Conservation (phyloP, 2,329 filamentous ascomycete species). For the Colletotrichum chlorophyti region DNA sequence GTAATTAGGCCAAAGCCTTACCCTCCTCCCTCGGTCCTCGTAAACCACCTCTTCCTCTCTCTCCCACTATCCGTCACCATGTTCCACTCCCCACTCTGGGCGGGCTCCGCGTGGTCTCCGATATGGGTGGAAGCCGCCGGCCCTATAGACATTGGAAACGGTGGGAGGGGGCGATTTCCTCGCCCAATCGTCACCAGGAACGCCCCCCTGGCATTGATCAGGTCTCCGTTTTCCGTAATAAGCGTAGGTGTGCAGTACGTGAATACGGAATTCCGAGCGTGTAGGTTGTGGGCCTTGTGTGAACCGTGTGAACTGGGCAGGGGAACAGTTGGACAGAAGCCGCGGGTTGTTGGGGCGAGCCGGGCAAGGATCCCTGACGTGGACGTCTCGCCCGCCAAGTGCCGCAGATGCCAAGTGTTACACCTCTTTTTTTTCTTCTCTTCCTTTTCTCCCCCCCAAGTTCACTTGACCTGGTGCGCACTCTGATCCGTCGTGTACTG, state of each 20-base stretch:
- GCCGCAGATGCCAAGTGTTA: conserved; percentile 21
- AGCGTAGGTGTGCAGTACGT: no score
- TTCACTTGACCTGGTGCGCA: no score
- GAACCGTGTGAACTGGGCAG: no score
- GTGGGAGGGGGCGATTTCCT: background rate
- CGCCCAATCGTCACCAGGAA: no score
- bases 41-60: background rate
- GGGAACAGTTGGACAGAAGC: no score
- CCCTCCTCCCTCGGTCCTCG: background rate
- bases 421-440: background rate
- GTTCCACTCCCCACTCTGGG: conserved; percentile 22
- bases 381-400: conserved; percentile 25
- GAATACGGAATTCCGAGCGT: background rate
- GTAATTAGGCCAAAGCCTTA: no score
- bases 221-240: no score
- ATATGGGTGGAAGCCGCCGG: background rate
- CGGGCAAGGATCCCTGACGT: conserved; percentile 21
- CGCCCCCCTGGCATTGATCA: no score
- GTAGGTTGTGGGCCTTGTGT: background rate
- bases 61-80: background rate
- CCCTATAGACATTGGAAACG: no score
- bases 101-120: conserved; percentile 16
- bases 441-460: no score
- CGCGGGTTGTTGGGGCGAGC: background rate
- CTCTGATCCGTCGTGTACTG: no score